Percentiles rank a stretch among this genome's conserved stretches.
phyloP scores from a whole-genome alignment of 805 yeast genomes.

The Ogataea philodendri region DNA sequence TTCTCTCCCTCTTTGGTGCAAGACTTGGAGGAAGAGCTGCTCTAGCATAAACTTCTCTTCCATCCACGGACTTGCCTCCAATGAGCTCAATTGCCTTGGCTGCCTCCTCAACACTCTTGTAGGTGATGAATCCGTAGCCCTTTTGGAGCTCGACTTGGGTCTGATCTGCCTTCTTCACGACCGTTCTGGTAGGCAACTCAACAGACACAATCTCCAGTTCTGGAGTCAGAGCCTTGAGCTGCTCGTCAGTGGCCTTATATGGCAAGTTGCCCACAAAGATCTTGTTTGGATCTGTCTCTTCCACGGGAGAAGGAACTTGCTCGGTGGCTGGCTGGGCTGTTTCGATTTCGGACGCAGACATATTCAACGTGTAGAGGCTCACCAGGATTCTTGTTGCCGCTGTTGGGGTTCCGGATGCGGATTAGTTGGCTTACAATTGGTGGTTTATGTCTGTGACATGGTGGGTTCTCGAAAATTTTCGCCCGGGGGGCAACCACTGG shows the following conservation, averaged over 20 bases:
- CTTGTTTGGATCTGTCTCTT: slow-evolving; percentile 16
- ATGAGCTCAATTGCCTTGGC: slow-evolving; percentile 52
- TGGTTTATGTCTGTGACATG: background rate
- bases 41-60: slow-evolving; percentile 47
- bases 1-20: slow-evolving; percentile 20
- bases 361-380: slow-evolving; percentile 8
- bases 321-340: slow-evolving; percentile 8
- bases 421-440: slow-evolving; percentile 2
- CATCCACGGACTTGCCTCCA: slow-evolving; percentile 32
- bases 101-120: slow-evolving; percentile 60
- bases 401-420: slow-evolving; percentile 4
- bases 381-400: slow-evolving; percentile 8
- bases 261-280: slow-evolving; percentile 47
- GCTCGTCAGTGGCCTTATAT: slow-evolving; percentile 43
- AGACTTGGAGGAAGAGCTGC: slow-evolving; percentile 43
- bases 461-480: slow-evolving; percentile 10
- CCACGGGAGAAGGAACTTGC: slow-evolving; percentile 13
- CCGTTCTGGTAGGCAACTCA: slow-evolving; percentile 33
- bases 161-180: slow-evolving; percentile 24
- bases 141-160: slow-evolving; percentile 27
- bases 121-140: slow-evolving; percentile 52
- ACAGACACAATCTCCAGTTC: slow-evolving; percentile 34
- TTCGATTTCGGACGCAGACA: slow-evolving; percentile 13
- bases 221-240: slow-evolving; percentile 40
- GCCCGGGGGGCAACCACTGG: slow-evolving; percentile 11